Base-by-base conservation (phyloP, 768 basidiomycete species). In the Solioccasus polychromus region DNA sequence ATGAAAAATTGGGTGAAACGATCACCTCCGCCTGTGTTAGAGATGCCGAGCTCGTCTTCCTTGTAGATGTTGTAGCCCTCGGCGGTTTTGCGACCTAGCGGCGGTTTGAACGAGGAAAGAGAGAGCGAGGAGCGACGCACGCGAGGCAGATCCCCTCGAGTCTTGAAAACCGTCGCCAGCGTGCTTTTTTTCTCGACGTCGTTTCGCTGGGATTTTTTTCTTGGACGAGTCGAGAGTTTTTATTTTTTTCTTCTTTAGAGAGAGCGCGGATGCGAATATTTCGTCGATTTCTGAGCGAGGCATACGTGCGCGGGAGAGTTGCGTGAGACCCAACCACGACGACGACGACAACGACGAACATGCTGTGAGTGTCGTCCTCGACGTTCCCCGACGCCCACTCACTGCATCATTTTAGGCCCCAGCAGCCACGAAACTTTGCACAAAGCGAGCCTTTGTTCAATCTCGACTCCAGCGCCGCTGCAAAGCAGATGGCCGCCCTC, bases 401-500 rank as follows among this genome's bases (percentile, higher is more conserved):
- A 51, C 26, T 32, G n/a, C 19, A n/a, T n/a, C 41, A 17, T 19
- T 66, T 9, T 69, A 76, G 63, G 68, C 75, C 67, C 44, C 74
- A 72, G 45, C 72, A 66, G 47, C n/a, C 52, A 31, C 62, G 64
- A 43, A 51, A 50, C 45, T 62, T 18, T 34, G 15, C 61, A 63
- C 29, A 54, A 50, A 26, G 30, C 34, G 71, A 72, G 46, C 64
- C 71, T 50, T 59, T 70, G 43, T 78, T 79, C 70, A 73, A 63
- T 35, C 72, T 88, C 52, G 85, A 90, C 66, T 71, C 83, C 48
- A 74, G 76, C 40, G 74, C 80, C 35, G 80, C 75, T 39, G 83
- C 83, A 47, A 91, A 89, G 65, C 88, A 91, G 69, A 85, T 89
- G 79, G 84, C 85, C 24, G 83, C 83, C 9, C 78, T 90, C 54